Evolutionary conservation across 2,329 filamentous ascomycete species (phyloP).

Genomic region (Boeremia lycopersici): DNA sequence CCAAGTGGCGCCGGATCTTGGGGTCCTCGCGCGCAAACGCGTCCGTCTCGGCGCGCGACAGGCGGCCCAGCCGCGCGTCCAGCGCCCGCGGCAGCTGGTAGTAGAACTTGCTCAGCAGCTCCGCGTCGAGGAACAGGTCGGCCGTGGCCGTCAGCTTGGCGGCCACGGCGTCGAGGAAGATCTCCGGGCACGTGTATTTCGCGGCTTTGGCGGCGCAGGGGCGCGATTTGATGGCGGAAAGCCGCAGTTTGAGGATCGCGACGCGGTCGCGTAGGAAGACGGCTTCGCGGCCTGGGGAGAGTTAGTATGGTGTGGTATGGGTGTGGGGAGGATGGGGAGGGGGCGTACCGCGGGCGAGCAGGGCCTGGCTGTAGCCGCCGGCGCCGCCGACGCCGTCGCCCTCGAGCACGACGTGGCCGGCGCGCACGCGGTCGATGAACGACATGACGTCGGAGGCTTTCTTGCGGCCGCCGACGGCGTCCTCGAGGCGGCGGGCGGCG

Average conservation of each 20-base stretch:
- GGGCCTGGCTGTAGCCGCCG: constrained; percentile 87
- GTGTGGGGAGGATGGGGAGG: background rate
- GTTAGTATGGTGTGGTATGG: background rate
- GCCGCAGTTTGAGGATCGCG: constrained; percentile 87
- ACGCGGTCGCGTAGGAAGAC: constrained; percentile 92
- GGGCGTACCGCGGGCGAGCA: constrained; percentile 77
- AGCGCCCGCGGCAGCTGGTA: constrained; percentile 91
- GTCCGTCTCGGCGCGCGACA: constrained; percentile 81
- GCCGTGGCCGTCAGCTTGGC: constrained; percentile 94
- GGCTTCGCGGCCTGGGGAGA: constrained; percentile 76
- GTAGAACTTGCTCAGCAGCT: constrained; percentile 95
- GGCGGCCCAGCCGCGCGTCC: constrained; percentile 80
- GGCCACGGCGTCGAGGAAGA: constrained; percentile 97
- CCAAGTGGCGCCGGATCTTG: constrained; percentile 85
- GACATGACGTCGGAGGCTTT: constrained; percentile 88
- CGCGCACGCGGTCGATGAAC: constrained; percentile 89
- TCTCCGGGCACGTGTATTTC: constrained; percentile 95
- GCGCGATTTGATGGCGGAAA: constrained; percentile 85
- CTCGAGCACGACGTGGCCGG: constrained; percentile 82
- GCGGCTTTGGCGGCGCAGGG: constrained; percentile 84
- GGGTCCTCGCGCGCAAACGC: constrained; percentile 91
- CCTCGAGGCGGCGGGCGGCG: constrained; percentile 77
- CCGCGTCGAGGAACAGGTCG: constrained; percentile 95
- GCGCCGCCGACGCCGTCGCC: constrained; percentile 83
- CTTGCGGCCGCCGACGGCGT: constrained; percentile 76